Evolutionary conservation across 1,284 basidiomycete genomes (phyloP).

Genomic region (Anthracocystis panici-leucophaei): DNA sequence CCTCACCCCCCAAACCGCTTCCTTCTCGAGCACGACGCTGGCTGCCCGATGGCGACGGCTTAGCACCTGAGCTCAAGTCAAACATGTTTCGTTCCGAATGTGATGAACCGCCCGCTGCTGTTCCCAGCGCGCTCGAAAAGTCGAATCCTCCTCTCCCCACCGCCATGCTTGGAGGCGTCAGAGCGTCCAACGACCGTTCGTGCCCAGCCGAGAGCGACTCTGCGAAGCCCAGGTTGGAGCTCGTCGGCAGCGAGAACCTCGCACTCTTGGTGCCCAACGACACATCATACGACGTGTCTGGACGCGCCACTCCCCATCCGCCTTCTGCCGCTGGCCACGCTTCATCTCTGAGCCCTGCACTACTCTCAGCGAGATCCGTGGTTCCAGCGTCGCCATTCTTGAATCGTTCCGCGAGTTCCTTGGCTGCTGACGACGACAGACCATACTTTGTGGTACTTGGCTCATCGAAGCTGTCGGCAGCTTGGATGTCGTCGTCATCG

Average conservation of each 20-base stretch:
- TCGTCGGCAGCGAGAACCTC: constrained; percentile 19
- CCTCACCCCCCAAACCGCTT: constrained; percentile 8
- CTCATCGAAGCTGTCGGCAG: constrained; percentile 6
- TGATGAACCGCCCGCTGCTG: constrained; percentile 8
- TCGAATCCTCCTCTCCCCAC: constrained; percentile 38
- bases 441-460: constrained; percentile 14
- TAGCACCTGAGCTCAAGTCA: constrained; percentile 19
- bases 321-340: constrained; percentile 20
- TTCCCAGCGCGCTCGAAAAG: constrained; percentile 23
- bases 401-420: constrained; percentile 35
- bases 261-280: constrained; percentile 41
- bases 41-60: constrained; percentile 19
- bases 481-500: constrained; percentile 49
- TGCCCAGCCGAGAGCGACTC: constrained; percentile 17
- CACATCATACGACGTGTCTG: constrained; percentile 31
- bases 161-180: constrained; percentile 34
- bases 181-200: constrained; percentile 22
- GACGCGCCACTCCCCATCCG: constrained; percentile 25
- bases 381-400: constrained; percentile 9
- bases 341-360: constrained; percentile 8
- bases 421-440: constrained; percentile 25
- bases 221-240: constrained; percentile 9
- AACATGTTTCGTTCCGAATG: constrained; percentile 22
- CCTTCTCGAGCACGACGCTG: constrained; percentile 20
- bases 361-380: not conserved